phyloP scores from a whole-genome alignment of 2,329 filamentous ascomycete species.

The Exophiala mesophila region DNA sequence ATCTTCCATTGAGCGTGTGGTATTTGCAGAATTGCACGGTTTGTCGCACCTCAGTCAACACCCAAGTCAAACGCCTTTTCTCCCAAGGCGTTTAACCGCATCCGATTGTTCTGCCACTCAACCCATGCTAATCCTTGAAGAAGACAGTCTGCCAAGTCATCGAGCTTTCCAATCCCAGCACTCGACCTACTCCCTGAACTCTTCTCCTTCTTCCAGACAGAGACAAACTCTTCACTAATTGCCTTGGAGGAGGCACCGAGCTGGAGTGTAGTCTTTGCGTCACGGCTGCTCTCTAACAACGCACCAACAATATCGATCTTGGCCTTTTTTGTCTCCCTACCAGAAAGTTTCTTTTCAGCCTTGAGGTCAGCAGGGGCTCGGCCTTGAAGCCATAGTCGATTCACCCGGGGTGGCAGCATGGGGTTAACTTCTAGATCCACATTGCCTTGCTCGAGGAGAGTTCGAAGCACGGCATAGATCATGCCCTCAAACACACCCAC shows the following conservation, averaged over 20 bases:
- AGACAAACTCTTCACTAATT: slow-evolving; percentile 11
- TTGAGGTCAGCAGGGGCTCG: slow-evolving; percentile 16
- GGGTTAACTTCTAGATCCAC: slow-evolving; percentile 46
- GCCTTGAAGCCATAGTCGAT: slow-evolving; percentile 49
- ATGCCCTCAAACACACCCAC: slow-evolving; percentile 81
- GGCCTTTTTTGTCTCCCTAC: slow-evolving; percentile 39
- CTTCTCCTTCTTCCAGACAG: slow-evolving; percentile 10
- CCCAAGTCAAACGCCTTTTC: slow-evolving; percentile 13
- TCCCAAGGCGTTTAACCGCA: slow-evolving; percentile 11
- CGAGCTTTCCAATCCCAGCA: slow-evolving; percentile 54
- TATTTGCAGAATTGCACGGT: too few relatives aligned
- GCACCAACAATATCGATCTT: slow-evolving; percentile 51
- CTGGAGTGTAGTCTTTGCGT: slow-evolving; percentile 4
- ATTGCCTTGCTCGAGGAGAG: slow-evolving; percentile 45
- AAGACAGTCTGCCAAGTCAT: slow-evolving; percentile 76
- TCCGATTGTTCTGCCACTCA: slow-evolving; percentile 56
- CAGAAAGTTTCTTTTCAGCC: slow-evolving; percentile 16
- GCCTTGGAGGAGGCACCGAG: slow-evolving; percentile 6
- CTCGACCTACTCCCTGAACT: neutral
- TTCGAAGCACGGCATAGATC: slow-evolving; percentile 65
- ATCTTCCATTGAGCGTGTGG: too few relatives aligned
- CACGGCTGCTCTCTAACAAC: slow-evolving; percentile 7
- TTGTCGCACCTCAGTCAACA: too few relatives aligned
- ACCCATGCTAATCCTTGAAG: slow-evolving; percentile 74
- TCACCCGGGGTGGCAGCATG: slow-evolving; percentile 52